Conservation (phyloP, 1,139 yeast genomes). For the Saccharomycopsis phalli region DNA sequence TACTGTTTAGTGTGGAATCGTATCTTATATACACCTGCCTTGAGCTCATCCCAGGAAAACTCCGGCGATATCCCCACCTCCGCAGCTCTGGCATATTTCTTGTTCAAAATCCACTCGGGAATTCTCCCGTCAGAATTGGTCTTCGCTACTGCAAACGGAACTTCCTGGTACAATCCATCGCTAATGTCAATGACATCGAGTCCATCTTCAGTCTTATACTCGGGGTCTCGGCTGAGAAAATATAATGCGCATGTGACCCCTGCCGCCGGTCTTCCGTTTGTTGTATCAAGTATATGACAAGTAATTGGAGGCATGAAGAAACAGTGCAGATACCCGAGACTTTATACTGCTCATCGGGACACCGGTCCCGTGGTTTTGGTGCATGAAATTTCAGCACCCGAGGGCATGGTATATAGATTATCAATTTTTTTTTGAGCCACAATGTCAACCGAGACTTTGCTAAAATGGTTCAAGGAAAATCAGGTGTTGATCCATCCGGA, state of each 20-base stretch:
- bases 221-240: conserved; percentile 29
- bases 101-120: conserved; percentile 49
- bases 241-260: conserved; percentile 55
- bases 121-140: conserved; percentile 79
- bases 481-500: conserved; percentile 39
- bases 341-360: too few relatives aligned
- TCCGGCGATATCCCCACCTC: conserved; percentile 32
- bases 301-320: conserved; percentile 61
- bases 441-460: too few relatives aligned
- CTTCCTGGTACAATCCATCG: conserved; percentile 24
- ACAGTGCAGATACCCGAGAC: too few relatives aligned
- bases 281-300: conserved; percentile 81
- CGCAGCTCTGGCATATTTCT: conserved; percentile 23
- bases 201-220: conserved; percentile 23
- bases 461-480: conserved; percentile 42
- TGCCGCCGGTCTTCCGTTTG: conserved; percentile 71
- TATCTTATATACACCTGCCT: conserved; percentile 62
- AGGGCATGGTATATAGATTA: too few relatives aligned
- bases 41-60: conserved; percentile 35
- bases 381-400: neutral
- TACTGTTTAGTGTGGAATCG: conserved; percentile 68
- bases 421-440: too few relatives aligned
- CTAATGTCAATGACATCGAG: conserved; percentile 27
- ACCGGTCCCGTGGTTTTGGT: too few relatives aligned
- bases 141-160: conserved; percentile 52